phyloP scores from a whole-genome alignment of 2,329 filamentous ascomycete species.

The Helotiales sp. region DNA sequence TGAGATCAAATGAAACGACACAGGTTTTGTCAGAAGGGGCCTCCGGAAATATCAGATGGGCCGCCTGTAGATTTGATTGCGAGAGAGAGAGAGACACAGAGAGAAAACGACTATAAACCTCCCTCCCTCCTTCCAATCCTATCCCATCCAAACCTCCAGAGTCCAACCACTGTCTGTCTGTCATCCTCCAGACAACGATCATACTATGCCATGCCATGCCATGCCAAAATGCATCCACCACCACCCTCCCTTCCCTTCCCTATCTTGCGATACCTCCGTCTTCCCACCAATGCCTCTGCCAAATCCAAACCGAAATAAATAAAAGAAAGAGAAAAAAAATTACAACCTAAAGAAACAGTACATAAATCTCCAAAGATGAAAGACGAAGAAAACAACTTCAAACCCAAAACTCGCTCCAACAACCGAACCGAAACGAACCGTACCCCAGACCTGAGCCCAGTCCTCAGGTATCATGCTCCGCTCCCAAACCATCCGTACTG shows the following conservation, averaged over 20 bases:
- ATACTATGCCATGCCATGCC: slow-evolving; percentile 8
- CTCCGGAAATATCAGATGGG: slow-evolving; percentile 38
- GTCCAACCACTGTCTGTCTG: slow-evolving; percentile 5
- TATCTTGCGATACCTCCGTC: slow-evolving; percentile 20
- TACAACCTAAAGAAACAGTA: slow-evolving; percentile 7
- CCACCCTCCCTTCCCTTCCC: background rate
- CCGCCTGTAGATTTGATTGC: slow-evolving; percentile 36
- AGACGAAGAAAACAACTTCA: background rate
- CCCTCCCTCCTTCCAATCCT: slow-evolving; percentile 2
- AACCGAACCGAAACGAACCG: background rate
- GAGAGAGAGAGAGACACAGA: background rate
- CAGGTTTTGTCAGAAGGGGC: slow-evolving; percentile 35
- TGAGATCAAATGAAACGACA: background rate
- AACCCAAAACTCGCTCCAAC: background rate
- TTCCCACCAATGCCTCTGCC: slow-evolving; percentile 8
- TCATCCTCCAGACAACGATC: slow-evolving; percentile 5
- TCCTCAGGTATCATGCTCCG: slow-evolving; percentile 7
- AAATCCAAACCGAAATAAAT: background rate
- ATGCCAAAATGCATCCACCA: background rate
- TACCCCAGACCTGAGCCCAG: background rate
- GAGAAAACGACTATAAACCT: slow-evolving; percentile 24
- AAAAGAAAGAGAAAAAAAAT: background rate
- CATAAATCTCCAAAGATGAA: slow-evolving; percentile 3
- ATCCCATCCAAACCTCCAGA: background rate
- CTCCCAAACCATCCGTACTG: background rate